Evolutionary conservation across 495 filamentous ascomycete species (phyloP).

Genomic region (Penicillium bialowiezense): DNA sequence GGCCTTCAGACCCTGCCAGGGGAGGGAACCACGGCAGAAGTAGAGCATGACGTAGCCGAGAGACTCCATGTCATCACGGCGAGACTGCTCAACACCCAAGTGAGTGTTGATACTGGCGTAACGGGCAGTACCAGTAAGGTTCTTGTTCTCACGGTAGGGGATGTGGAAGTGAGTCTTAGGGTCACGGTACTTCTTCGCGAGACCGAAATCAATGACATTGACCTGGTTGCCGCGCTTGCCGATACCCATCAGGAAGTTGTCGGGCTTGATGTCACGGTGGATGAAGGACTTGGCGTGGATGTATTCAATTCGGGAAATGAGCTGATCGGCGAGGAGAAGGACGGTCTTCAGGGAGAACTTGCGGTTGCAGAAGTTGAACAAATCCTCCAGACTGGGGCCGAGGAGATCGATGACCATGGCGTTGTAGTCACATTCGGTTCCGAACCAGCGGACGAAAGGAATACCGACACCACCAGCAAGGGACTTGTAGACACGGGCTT

Average conservation of each 20-base stretch:
- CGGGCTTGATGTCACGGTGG: slow-evolving; percentile 99
- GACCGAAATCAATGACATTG: slow-evolving; percentile 99
- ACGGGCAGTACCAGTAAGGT: slow-evolving; percentile 97
- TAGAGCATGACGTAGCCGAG: slow-evolving; percentile 99
- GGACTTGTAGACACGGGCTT: slow-evolving; percentile 99
- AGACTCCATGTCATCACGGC: slow-evolving; percentile 99
- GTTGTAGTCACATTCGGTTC: slow-evolving; percentile 99
- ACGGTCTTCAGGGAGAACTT: slow-evolving; percentile 99
- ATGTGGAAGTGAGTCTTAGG: slow-evolving; percentile 99
- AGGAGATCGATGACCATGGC: slow-evolving; percentile 99
- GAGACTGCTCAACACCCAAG: slow-evolving; percentile 97
- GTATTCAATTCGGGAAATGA: slow-evolving; percentile 99
- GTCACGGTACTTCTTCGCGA: slow-evolving; percentile 99
- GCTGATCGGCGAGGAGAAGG: slow-evolving; percentile 92
- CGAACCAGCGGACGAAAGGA: slow-evolving; percentile 99
- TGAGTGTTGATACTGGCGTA: slow-evolving; percentile 99
- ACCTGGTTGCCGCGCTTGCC: slow-evolving; percentile 99
- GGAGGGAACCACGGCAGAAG: slow-evolving; percentile 98
- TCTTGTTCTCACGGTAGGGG: slow-evolving; percentile 99
- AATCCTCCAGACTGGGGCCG: slow-evolving; percentile 94
- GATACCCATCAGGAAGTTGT: slow-evolving; percentile 99
- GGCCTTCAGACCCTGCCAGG: slow-evolving; percentile 99
- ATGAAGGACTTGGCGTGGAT: slow-evolving; percentile 99
- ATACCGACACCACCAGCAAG: slow-evolving; percentile 98
- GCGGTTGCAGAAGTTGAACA: slow-evolving; percentile 99